Evolutionary conservation across 2,329 filamentous ascomycete species (phyloP).

Genomic region (Clonostachys rhizophaga): DNA sequence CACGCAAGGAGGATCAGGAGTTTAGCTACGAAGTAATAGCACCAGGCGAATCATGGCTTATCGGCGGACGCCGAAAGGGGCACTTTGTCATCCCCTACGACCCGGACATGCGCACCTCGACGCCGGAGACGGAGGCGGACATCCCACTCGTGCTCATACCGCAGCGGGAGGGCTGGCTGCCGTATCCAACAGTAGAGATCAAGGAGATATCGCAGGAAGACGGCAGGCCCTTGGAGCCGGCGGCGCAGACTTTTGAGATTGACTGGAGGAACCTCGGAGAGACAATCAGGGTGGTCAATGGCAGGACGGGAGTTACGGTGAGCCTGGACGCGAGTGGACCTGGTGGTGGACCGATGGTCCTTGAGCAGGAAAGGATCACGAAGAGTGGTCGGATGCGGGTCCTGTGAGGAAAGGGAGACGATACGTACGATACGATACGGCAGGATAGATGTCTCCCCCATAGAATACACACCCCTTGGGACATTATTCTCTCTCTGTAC

Average conservation of each 20-base stretch:
- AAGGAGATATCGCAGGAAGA: slow-evolving; percentile 45
- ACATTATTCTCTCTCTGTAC: no score
- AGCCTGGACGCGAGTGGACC: slow-evolving; percentile 64
- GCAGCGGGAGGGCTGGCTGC: slow-evolving; percentile 70
- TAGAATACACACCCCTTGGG: no score
- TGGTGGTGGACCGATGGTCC: slow-evolving; percentile 59
- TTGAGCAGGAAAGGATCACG: slow-evolving; percentile 49
- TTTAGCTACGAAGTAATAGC: slow-evolving; percentile 82
- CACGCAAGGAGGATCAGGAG: slow-evolving; percentile 48
- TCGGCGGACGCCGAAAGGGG: slow-evolving; percentile 76
- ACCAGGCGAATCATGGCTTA: slow-evolving; percentile 72
- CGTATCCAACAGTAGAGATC: slow-evolving; percentile 76
- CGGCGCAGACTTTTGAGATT: slow-evolving; percentile 58
- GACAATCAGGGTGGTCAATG: slow-evolving; percentile 68
- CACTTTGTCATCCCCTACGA: slow-evolving; percentile 61
- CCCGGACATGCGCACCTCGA: slow-evolving; percentile 6
- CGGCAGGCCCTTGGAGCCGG: slow-evolving; percentile 7
- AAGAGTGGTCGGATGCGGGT: slow-evolving; percentile 27
- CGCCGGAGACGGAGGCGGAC: slow-evolving; percentile 46
- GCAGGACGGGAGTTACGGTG: slow-evolving; percentile 68
- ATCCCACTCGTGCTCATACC: slow-evolving; percentile 77
- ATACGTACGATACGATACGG: not conserved
- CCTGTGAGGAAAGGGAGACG: slow-evolving; percentile 11
- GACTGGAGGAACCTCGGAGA: slow-evolving; percentile 77
- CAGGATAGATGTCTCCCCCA: no score